Percentiles rank a stretch among this genome's conserved stretches.
Conservation (phyloP, 352 stramenopile species). For the Phytophthora uliginosa region DNA sequence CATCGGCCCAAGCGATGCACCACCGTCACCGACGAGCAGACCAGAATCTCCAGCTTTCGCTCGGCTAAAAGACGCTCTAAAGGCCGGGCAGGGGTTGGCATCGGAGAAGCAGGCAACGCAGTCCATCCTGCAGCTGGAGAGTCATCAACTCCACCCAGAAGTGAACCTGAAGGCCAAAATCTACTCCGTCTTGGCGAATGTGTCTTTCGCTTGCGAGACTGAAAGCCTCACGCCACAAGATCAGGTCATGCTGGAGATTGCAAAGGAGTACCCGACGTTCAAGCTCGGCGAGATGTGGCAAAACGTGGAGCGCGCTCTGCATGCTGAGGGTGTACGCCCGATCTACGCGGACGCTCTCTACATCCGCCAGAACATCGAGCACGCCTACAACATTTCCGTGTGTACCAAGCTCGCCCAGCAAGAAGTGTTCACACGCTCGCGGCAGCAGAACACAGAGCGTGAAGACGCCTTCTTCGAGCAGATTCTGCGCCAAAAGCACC, state of each 20-base stretch:
- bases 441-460: constrained; percentile 14
- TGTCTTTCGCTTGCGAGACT: constrained; percentile 57
- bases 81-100: constrained; percentile 50
- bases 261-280: constrained; percentile 80
- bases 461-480: constrained; percentile 64
- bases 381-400: constrained; percentile 74
- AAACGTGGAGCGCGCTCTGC: constrained; percentile 66
- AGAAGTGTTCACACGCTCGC: constrained; percentile 50
- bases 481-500: constrained; percentile 73
- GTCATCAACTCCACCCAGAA: constrained; percentile 48
- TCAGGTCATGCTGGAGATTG: constrained; percentile 75
- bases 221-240: constrained; percentile 55
- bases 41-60: constrained; percentile 75
- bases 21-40: constrained; percentile 23
- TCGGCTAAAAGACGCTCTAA: constrained; percentile 75
- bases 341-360: constrained; percentile 85
- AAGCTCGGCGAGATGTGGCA: constrained; percentile 81
- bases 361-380: constrained; percentile 78
- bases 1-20: constrained; percentile 14
- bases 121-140: constrained; percentile 45
- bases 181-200: constrained; percentile 69
- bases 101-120: constrained; percentile 19
- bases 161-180: constrained; percentile 83
- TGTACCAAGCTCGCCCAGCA: constrained; percentile 72
- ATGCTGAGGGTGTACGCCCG: constrained; percentile 70